Evolutionary conservation across 2,329 filamentous ascomycete genomes (phyloP), one percentile per base, ranked within the genome.

Genomic region (Penicillium sp.): DNA sequence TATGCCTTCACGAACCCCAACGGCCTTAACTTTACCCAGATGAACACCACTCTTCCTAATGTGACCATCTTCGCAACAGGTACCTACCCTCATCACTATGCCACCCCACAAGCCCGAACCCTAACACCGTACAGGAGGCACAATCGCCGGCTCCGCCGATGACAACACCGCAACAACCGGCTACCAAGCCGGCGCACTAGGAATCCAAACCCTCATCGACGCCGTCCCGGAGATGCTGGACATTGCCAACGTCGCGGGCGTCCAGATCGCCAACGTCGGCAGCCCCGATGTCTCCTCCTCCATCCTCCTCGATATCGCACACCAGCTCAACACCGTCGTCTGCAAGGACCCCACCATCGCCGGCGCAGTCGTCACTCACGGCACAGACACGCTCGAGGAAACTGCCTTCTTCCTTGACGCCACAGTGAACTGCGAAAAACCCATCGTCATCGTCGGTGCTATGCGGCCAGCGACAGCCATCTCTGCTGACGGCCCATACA

Each of bases 301-400:
- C 15, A 66, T 72, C 49, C 63, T 71, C 8, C 61, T 73, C 13
- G 64, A 63, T 46, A 64, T 71, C 38, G 65, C 67, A 23, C 65
- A 69, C 46, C 64, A 58, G 17, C 59, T 71, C 30, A 66, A 66
- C 50, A 61, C 61, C 17, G 57, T 65, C 17, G 56, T 73, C 57
- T 73, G 69, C 52, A 64, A 71, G 29, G 65, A 67, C 8, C 63
- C 65, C 5, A 54, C 61, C 41, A 70, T 73, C 66, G 64, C 68
- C 7, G 70, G 68, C 5, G 70, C 71, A 49, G 65, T 72, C 38
- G 76, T 90, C 57, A 89, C 87, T 0, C 87, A 90, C 67, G 87
- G 88, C 52, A 90, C 88, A 8, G 88, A 90, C 68, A 88, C 85
- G 0, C 78, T 90, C 1, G 87, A 89, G 68, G 87, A 89, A 72